phyloP scores from a whole-genome alignment of 2,329 filamentous ascomycete species.

The Cercospora sp. region DNA sequence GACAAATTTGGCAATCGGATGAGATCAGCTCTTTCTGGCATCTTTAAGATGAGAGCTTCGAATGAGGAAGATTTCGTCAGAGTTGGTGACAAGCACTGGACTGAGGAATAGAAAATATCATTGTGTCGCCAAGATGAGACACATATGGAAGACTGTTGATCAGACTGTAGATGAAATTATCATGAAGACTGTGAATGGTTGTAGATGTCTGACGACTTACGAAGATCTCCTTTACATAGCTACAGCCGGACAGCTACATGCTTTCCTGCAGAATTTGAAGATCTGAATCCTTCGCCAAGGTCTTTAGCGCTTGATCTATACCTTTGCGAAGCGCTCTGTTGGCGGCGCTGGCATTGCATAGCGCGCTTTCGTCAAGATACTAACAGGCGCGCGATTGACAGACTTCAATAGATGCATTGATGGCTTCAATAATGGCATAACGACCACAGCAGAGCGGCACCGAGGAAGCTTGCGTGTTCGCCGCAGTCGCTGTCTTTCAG shows the following conservation, averaged over 20 bases:
- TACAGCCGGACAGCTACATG: background rate
- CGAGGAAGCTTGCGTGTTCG: background rate
- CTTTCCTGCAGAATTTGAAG: background rate
- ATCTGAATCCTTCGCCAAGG: background rate
- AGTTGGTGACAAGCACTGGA: slow-evolving; percentile 7
- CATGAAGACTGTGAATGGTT: background rate
- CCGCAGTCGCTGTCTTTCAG: background rate
- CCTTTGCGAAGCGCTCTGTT: background rate
- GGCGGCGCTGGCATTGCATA: background rate
- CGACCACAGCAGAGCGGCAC: background rate
- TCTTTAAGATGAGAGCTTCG: slow-evolving; percentile 6
- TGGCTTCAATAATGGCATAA: background rate
- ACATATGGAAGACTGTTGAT: background rate
- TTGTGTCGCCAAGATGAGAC: background rate
- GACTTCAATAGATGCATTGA: background rate
- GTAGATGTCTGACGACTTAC: background rate
- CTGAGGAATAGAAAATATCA: background rate
- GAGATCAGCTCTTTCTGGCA: background rate
- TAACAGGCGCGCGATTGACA: background rate
- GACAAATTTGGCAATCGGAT: background rate
- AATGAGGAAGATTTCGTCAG: background rate
- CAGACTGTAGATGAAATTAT: background rate
- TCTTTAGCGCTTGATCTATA: background rate
- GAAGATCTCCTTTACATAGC: background rate
- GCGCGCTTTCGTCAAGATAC: background rate